phyloP scores from a whole-genome alignment of 2,329 filamentous ascomycete genomes.

The Colletotrichum simmondsii region DNA sequence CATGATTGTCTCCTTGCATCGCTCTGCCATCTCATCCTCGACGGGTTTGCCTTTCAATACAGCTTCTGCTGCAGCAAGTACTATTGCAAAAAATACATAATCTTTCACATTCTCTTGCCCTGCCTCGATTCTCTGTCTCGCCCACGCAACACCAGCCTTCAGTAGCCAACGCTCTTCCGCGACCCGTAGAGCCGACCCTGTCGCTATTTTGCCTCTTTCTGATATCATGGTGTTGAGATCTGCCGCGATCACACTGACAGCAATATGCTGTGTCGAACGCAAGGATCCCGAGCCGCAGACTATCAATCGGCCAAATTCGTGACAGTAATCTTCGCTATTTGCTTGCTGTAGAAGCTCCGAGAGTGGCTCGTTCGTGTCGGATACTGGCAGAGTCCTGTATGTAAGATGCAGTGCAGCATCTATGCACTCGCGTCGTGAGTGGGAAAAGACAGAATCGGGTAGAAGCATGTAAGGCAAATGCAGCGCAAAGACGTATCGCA shows the following conservation, averaged over 20 bases:
- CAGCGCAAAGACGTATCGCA: constrained; percentile 61
- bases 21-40: neutral
- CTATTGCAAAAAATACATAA: constrained; percentile 36
- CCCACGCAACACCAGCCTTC: too few species aligned
- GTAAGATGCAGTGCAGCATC: constrained; percentile 45
- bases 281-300: too few species aligned
- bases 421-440: constrained; percentile 61
- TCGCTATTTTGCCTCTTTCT: too few species aligned
- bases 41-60: neutral
- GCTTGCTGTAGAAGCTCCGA: neutral
- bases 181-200: too few species aligned
- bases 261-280: too few species aligned
- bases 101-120: constrained; percentile 49
- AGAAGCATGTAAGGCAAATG: constrained; percentile 62
- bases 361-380: neutral
- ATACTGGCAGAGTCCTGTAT: constrained; percentile 38
- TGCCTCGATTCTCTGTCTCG: too few species aligned
- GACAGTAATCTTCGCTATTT: neutral
- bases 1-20: neutral
- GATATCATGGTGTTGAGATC: too few species aligned
- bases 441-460: constrained; percentile 59
- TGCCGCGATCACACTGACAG: too few species aligned
- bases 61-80: neutral
- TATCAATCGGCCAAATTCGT: constrained; percentile 31
- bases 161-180: too few species aligned